These are phyloP conservation scores for Aspergillus carlsbadensis DNA, from an alignment of 495 filamentous ascomycete species.

Conservation along the genomic window DNA sequence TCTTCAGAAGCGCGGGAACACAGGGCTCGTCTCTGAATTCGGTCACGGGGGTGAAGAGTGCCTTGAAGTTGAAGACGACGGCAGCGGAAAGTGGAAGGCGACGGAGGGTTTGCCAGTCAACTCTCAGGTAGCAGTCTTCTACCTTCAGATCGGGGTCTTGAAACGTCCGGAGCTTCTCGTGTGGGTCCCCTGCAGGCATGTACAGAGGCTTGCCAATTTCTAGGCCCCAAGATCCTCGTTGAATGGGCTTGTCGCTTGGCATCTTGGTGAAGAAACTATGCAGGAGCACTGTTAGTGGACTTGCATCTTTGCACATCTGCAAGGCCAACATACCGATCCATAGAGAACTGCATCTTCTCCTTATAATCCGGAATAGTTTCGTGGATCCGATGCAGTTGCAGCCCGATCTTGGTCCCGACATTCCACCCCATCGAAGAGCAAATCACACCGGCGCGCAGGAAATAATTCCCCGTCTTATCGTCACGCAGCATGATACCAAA, in stretches of 20 bases:
- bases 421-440: constrained; percentile 85
- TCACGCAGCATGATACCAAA: constrained; percentile 80
- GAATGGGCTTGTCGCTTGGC: constrained; percentile 72
- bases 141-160: constrained; percentile 58
- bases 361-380: constrained; percentile 80
- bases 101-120: constrained; percentile 90
- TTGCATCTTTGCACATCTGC: not conserved
- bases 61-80: constrained; percentile 91
- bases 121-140: constrained; percentile 70
- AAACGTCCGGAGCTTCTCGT: constrained; percentile 52
- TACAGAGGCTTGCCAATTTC: constrained; percentile 77
- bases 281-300: not conserved
- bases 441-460: constrained; percentile 74
- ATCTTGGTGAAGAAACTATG: constrained; percentile 77
- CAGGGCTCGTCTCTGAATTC: constrained; percentile 75
- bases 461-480: constrained; percentile 68
- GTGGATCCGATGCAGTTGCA: constrained; percentile 74
- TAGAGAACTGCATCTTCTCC: constrained; percentile 85
- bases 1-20: constrained; percentile 65
- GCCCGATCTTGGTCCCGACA: constrained; percentile 70
- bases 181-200: constrained; percentile 73
- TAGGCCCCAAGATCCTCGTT: constrained; percentile 85
- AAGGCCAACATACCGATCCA: constrained; percentile 63
- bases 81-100: constrained; percentile 74
- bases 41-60: constrained; percentile 73